phyloP scores from a whole-genome alignment of 202 grass and related monocot species.

The Hordeum pubiflorum region DNA sequence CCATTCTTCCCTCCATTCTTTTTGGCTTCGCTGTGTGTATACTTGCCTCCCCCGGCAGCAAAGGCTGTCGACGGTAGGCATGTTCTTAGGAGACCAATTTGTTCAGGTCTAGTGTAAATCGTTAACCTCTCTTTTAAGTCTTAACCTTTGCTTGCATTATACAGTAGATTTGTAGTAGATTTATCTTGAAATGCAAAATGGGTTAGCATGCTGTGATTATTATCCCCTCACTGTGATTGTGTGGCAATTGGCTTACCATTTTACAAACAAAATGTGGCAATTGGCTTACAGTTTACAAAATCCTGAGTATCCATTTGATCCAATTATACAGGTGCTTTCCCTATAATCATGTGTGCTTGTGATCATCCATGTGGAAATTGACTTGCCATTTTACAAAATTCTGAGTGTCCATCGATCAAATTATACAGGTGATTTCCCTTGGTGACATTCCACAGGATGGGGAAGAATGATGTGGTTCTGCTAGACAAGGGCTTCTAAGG shows the following conservation, averaged over 20 bases:
- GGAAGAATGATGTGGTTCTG: background rate
- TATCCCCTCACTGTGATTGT: background rate
- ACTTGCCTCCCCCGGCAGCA: slow-evolving; percentile 29
- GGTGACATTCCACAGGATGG: too few species aligned
- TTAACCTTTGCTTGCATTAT: slow-evolving; percentile 20
- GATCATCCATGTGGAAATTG: too few species aligned
- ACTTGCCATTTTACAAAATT: too few species aligned
- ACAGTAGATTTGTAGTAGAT: background rate
- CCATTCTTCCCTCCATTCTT: slow-evolving; percentile 20
- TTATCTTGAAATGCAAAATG: slow-evolving; percentile 4
- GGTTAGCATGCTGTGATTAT: background rate
- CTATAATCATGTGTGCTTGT: background rate
- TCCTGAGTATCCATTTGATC: background rate
- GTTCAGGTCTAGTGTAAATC: slow-evolving; percentile 45
- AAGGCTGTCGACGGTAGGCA: slow-evolving; percentile 31
- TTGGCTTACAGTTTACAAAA: background rate
- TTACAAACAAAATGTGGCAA: too few species aligned
- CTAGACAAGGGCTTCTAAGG: slow-evolving; percentile 40
- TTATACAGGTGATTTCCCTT: too few species aligned
- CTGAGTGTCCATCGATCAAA: too few species aligned
- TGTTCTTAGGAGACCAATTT: slow-evolving; percentile 29
- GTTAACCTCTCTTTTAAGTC: background rate
- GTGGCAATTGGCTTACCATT: background rate
- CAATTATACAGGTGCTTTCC: background rate
- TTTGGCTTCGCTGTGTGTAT: slow-evolving; percentile 23